Percentiles rank a stretch among this genome's conserved stretches.
Conservation (phyloP, 1,284 basidiomycete genomes). For the Naganishia albida region DNA sequence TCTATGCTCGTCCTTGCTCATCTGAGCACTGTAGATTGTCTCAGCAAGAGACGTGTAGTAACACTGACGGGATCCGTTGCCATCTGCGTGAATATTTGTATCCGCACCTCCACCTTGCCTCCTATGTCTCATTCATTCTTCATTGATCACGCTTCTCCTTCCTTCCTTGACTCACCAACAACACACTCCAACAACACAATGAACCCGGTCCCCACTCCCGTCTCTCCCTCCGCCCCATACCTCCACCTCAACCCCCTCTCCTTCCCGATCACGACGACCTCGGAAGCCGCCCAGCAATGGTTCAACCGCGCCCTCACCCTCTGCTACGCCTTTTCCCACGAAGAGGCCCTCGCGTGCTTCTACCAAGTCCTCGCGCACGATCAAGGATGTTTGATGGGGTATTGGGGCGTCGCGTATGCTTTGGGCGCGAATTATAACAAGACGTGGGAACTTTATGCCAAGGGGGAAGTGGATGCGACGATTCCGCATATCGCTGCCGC, state of each 20-base stretch:
- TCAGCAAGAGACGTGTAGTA: too few species aligned
- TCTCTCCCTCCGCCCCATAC: constrained; percentile 25
- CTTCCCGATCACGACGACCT: constrained; percentile 38
- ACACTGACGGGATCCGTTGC: too few species aligned
- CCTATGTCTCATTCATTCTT: too few species aligned
- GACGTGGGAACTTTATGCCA: constrained; percentile 39
- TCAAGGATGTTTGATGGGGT: constrained; percentile 40
- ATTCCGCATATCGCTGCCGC: constrained; percentile 29
- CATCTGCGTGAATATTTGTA: too few species aligned
- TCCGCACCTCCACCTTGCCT: too few species aligned
- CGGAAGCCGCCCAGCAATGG: constrained; percentile 41
- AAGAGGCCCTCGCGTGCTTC: constrained; percentile 45
- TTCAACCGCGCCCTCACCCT: constrained; percentile 48
- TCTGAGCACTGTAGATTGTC: too few species aligned
- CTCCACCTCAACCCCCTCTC: constrained; percentile 26
- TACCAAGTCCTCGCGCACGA: constrained; percentile 40
- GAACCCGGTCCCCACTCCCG: constrained; percentile 2
- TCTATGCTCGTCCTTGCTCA: too few species aligned
- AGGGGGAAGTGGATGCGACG: constrained; percentile 32
- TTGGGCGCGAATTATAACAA: constrained; percentile 50
- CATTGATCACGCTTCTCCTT: too few species aligned
- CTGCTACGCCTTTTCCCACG: constrained; percentile 48
- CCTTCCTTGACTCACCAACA: too few species aligned
- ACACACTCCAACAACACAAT: too few species aligned
- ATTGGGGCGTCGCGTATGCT: constrained; percentile 49